phyloP scores from a whole-genome alignment of 2,329 filamentous ascomycete species.

The Samsoniella hepiali region DNA sequence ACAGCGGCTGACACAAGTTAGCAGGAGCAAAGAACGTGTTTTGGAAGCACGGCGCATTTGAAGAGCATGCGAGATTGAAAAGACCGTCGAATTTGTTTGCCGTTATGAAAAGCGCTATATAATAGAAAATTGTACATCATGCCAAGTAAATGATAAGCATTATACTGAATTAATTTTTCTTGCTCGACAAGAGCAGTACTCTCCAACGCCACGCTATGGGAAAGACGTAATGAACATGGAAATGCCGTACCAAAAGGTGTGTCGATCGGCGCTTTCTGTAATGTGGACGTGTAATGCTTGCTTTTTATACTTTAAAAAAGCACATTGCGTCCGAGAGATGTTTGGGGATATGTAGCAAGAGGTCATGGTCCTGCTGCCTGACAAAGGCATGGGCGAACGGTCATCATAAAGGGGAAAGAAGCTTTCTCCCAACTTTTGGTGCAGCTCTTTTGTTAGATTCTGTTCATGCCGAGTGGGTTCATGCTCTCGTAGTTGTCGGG shows the following conservation, averaged over 20 bases:
- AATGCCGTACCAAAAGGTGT: neutral
- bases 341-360: neutral
- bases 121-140: constrained; percentile 2
- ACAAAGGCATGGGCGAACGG: neutral
- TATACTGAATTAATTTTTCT: constrained; percentile 1
- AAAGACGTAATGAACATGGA: constrained; percentile 16
- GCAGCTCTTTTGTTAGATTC: constrained; percentile 36
- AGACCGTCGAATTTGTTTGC: neutral
- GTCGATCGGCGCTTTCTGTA: neutral
- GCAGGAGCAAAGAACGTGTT: too few relatives aligned
- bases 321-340: neutral
- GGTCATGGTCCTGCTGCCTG: neutral
- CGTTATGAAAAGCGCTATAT: neutral
- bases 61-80: neutral
- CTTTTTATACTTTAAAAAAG: neutral
- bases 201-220: constrained; percentile 14
- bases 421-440: neutral
- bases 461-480: constrained; percentile 57
- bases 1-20: neutral
- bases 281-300: neutral
- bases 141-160: neutral
- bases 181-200: neutral
- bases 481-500: constrained; percentile 37
- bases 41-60: neutral
- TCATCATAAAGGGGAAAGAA: neutral